Evolutionary conservation across 306 rosid species (phyloP), one percentile per base, ranked within the genome.

Genomic region (Vigna nakashimae): DNA sequence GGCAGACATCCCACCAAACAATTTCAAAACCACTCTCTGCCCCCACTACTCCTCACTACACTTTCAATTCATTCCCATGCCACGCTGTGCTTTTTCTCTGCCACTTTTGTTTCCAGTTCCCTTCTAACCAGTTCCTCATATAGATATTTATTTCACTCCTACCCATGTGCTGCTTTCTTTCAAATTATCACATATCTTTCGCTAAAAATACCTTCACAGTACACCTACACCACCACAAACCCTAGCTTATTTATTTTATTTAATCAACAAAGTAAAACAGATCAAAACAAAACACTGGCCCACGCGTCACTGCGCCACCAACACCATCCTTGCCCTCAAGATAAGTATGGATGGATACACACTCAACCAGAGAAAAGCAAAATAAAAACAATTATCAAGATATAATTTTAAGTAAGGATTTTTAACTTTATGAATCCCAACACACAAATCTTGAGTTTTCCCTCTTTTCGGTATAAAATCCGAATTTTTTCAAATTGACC

Each of bases 231-330:
- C 30, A 76, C 42, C 2, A 65, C 82, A 11, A 32, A 65, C 62
- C 9, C 72, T 43, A 5, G 1, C 58, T 76, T 51, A 20, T 38
- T 66, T 57, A 57, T 17, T 58, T 58, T 30, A 9, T 24, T 14
- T 16, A 1, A 20, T 22, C 0, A 36, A 69, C 16, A 30, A 9
- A 15, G 16, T 0, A 20, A 15, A 20, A 42, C 46, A 42, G 46
- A 42, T 42, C 46, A 9, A 42, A 48, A 38, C 0, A 32, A 78
- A 64, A 42, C 28, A 3, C 24, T 65, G 69, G 79, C 75, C 70
- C 79, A 43, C 79, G 42, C 38, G 46, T 58, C 68, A 50, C 65
- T 50, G 73, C 58, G 66, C 75, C 69, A 73, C 79, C 79, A 20
- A 73, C 73, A 60, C 57, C 48, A 79, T 62, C 58, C 78, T 71